Base-by-base conservation (phyloP, 2,329 filamentous ascomycete species). In the Aspergillus fijiensis region DNA sequence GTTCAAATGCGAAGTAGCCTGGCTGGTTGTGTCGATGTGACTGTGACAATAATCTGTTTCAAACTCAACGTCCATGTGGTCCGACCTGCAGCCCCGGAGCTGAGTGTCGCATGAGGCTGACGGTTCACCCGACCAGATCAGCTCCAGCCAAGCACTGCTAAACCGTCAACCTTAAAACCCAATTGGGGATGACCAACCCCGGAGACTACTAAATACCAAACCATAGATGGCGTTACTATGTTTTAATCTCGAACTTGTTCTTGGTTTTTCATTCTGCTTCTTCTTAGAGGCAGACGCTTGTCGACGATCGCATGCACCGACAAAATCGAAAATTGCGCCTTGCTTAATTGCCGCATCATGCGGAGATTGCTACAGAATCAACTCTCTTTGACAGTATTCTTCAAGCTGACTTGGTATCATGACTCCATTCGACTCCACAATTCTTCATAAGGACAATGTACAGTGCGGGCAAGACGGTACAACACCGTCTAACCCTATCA, bases 111-210 rank as follows among this genome's bases (percentile, higher is more conserved):
- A 55, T 47, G 12, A 42, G 23, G 49, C 51, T 55, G 49, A 50
- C 1, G 39, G 48, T 60, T 60, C 65, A 65, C 51, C 61, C 53
- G 65, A 65, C 63, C 57, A 39, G 59, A 59, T 67, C 64, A 66
- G 58, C 55, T 55, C 51, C 49, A 14, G 19, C 39, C 50, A 55
- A 56, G 33, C 33, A 54, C 48, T 55, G 54, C 55, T 62, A 57
- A 47, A 58, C 54, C 47, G 50, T 29, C 51, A 45, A 48, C 31
- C 14, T 23, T 25, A 25, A n/a, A 19, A 45, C 16, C 7, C 39
- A 45, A 19, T 14, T 49, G 29, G 50, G 42, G 31, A 45, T 57
- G 58, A 57, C 55, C 59, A 51, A 51, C 55, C 59, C 29, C 29
- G 49, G 49, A 39, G 53, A 49, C 25, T 49, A 55, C 25, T 2